Base-by-base conservation (phyloP, 495 filamentous ascomycete species). In the Venustampulla echinocandica region DNA sequence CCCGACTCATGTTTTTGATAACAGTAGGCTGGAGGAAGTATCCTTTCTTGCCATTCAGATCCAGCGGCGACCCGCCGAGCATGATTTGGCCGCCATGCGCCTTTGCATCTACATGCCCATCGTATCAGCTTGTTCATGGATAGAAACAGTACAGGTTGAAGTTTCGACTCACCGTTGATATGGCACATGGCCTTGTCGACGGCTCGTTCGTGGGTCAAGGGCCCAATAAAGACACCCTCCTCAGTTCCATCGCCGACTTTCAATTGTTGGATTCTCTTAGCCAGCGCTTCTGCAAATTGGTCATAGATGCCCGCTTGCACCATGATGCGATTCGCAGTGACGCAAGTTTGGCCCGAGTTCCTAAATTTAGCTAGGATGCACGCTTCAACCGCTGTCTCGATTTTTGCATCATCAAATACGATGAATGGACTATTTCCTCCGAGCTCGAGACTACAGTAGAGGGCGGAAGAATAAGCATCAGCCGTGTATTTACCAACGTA, bases 371-470 rank as follows among this genome's bases (percentile, higher is more conserved):
- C 80, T 19, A 75, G 58, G 25, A 93, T 70, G 5, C 81, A 83
- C 3, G 83, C 87, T 1, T 75, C 69, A 3, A 92, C 81, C 2
- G 87, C 87, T 0, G 68, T 67, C 38, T 86, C 82, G 28, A 94
- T 63, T 54, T 93, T 82, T 27, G 86, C 83, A 56, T 94, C 87
- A 43, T 92, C 84, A 54, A 94, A 94, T 11, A 94, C 85, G 43
- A 95, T 92, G 65, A 94, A 92, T 1, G 88, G 87, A 0, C 84
- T 83, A 61, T 94, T 95, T 19, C 88, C 88, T 36, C 87, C 88
- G 0, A 95, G 73, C 57, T 94, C 89, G 55, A 93, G 77, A 2
- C 75, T 82, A 19, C 90, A 68, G n/a, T n/a, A n/a, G n/a, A n/a
- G n/a, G n/a, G n/a, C n/a, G n/a, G n/a, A n/a, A n/a, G n/a, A n/a